Percentiles rank a stretch among this genome's conserved stretches.
phyloP scores from a whole-genome alignment of 2,329 filamentous ascomycete species.

The Penicillium sp. region DNA sequence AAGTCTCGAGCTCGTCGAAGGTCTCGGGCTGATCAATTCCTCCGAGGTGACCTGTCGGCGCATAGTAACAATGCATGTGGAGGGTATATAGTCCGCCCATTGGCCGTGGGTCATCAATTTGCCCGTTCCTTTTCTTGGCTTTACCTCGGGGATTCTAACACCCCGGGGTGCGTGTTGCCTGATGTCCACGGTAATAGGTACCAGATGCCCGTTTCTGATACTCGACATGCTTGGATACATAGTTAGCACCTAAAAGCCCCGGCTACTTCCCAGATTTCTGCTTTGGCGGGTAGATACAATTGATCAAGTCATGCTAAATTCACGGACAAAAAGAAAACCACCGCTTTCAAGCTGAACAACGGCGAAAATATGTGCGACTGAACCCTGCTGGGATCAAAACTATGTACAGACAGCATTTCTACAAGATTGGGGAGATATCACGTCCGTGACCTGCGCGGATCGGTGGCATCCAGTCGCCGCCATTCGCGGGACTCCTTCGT shows the following conservation, averaged over 20 bases:
- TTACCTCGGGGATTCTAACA: too few species aligned
- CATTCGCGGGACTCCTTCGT: conserved; percentile 90
- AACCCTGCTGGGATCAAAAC: conserved; percentile 4
- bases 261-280: background rate
- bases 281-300: background rate
- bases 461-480: conserved; percentile 73
- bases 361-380: conserved; percentile 14
- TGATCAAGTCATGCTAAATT: background rate
- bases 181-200: too few species aligned
- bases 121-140: background rate
- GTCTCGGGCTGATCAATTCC: background rate
- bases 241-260: background rate
- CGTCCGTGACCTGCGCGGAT: conserved; percentile 70
- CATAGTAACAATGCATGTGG: background rate
- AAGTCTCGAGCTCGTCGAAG: too few species aligned
- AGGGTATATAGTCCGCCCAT: background rate
- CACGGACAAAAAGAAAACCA: background rate
- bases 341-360: background rate
- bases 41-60: background rate
- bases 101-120: background rate
- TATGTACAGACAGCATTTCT: conserved; percentile 23
- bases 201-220: too few species aligned
- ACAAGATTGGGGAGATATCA: conserved; percentile 22
- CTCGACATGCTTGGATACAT: too few species aligned
- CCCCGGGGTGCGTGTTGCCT: background rate